Evolutionary conservation across 2,329 filamentous ascomycete species (phyloP).

Genomic region (Talaromyces sp.): DNA sequence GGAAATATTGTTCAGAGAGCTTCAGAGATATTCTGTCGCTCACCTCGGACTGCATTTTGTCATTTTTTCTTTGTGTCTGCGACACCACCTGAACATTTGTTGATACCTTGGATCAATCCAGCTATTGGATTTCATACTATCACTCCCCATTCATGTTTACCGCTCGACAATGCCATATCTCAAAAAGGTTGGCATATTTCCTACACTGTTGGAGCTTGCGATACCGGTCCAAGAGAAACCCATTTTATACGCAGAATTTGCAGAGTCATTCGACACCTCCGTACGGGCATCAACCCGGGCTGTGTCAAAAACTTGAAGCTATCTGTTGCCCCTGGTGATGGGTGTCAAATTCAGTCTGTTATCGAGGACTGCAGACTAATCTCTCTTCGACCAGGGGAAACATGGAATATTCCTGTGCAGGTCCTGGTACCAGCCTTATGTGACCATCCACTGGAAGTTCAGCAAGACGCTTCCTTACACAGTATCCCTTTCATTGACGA

Average conservation of each 20-base stretch:
- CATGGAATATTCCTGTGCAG: slow-evolving; percentile 32
- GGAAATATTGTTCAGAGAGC: slow-evolving; percentile 28
- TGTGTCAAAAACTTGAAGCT: slow-evolving; percentile 28
- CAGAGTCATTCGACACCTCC: slow-evolving; percentile 30
- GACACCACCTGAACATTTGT: slow-evolving; percentile 19
- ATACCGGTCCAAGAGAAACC: slow-evolving; percentile 10
- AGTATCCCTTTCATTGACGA: slow-evolving; percentile 22
- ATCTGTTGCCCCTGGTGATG: slow-evolving; percentile 22
- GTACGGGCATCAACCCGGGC: slow-evolving; percentile 32
- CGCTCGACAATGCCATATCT: slow-evolving; percentile 13
- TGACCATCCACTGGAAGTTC: slow-evolving; percentile 1
- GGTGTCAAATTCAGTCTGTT: slow-evolving; percentile 27
- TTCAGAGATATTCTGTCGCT: slow-evolving; percentile 26
- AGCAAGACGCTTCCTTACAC: background rate
- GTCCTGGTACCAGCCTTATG: slow-evolving; percentile 22
- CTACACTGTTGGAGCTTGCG: slow-evolving; percentile 20
- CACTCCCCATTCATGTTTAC: slow-evolving; percentile 29
- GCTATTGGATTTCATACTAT: slow-evolving; percentile 38
- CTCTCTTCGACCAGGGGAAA: slow-evolving; percentile 35
- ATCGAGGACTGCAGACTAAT: slow-evolving; percentile 21
- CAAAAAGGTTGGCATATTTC: slow-evolving; percentile 34
- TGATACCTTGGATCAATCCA: slow-evolving; percentile 24
- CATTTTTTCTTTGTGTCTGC: slow-evolving; percentile 39
- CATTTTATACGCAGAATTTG: slow-evolving; percentile 26
- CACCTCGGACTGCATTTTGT: slow-evolving; percentile 29